Conservation (phyloP, 1,284 basidiomycete genomes). For the Agaricales sp. region DNA sequence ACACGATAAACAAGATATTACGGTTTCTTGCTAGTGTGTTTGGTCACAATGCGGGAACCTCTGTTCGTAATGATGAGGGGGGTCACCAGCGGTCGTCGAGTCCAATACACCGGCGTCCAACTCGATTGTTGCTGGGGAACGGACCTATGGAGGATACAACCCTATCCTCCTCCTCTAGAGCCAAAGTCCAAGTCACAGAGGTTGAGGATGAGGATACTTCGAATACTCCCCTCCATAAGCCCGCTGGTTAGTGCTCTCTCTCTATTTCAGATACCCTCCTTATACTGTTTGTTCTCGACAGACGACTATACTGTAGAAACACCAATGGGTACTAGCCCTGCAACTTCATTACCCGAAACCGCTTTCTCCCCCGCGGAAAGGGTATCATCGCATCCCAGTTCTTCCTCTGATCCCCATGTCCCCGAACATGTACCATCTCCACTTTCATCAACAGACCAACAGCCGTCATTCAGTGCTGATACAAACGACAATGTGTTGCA, state of each 20-base stretch:
- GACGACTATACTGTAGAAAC: neutral
- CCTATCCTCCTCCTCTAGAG: constrained; percentile 11
- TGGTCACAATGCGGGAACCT: constrained; percentile 43
- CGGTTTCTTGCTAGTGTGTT: constrained; percentile 93
- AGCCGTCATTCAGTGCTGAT: constrained; percentile 11
- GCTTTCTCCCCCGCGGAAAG: constrained; percentile 13
- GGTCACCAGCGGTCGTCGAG: constrained; percentile 24
- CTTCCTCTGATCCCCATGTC: constrained; percentile 15
- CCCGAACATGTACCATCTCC: constrained; percentile 18
- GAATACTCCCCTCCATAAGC: constrained; percentile 12
- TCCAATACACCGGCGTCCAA: constrained; percentile 39
- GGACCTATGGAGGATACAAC: constrained; percentile 19
- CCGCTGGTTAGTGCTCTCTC: constrained; percentile 17
- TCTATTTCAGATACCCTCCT: constrained; percentile 11
- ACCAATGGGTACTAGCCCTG: neutral
- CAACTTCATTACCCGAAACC: constrained; percentile 7
- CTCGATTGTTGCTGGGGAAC: constrained; percentile 62
- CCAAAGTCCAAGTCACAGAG: constrained; percentile 26
- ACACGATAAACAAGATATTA: constrained; percentile 95
- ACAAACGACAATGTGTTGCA: constrained; percentile 43
- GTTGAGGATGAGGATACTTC: constrained; percentile 27
- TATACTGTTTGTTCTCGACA: constrained; percentile 10
- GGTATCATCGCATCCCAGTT: constrained; percentile 13
- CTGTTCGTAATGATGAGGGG: constrained; percentile 34
- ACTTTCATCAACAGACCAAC: constrained; percentile 10